A percentile compares a stretch with the other conserved stretches of the same genome.
These are phyloP conservation scores for Colletotrichum sp. DNA, from an alignment of 2,329 filamentous ascomycete genomes.

Conservation along the genomic window DNA sequence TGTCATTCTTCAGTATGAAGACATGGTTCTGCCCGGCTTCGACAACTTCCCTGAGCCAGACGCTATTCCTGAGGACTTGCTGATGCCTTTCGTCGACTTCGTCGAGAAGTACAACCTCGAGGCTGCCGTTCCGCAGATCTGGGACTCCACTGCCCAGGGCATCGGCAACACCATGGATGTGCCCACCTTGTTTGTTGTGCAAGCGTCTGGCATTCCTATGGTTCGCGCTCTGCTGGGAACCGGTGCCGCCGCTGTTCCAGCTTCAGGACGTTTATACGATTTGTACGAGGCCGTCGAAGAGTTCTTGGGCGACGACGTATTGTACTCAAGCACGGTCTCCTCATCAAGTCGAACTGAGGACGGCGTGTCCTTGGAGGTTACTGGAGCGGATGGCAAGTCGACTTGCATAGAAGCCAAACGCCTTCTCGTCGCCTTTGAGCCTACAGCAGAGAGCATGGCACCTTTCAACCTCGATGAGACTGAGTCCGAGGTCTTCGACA, in stretches of 20 bases:
- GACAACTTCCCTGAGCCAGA: conserved; percentile 44
- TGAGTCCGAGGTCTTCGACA: conserved; percentile 25
- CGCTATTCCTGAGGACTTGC: conserved; percentile 49
- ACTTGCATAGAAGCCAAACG: conserved; percentile 26
- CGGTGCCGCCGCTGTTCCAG: conserved; percentile 22
- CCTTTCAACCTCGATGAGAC: conserved; percentile 22
- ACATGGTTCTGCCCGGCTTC: conserved; percentile 38
- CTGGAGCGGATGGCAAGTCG: background rate
- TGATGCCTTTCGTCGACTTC: conserved; percentile 53
- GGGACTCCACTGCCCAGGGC: conserved; percentile 23
- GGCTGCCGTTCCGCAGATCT: conserved; percentile 38
- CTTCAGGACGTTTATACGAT: conserved; percentile 24
- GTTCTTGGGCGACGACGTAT: conserved; percentile 24
- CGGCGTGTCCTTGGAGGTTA: conserved; percentile 22
- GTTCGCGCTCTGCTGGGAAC: conserved; percentile 24
- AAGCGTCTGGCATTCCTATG: conserved; percentile 24
- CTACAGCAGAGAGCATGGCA: conserved; percentile 24
- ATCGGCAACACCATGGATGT: conserved; percentile 24
- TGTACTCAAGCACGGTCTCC: conserved; percentile 26
- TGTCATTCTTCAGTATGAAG: conserved; percentile 33
- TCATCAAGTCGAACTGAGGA: conserved; percentile 8
- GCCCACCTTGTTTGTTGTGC: conserved; percentile 21
- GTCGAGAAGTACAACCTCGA: conserved; percentile 51
- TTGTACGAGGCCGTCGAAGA: conserved; percentile 22
- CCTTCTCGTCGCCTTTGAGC: conserved; percentile 28